Conservation (phyloP, 2,329 filamentous ascomycete species). For the Aspergillus brasiliensis region DNA sequence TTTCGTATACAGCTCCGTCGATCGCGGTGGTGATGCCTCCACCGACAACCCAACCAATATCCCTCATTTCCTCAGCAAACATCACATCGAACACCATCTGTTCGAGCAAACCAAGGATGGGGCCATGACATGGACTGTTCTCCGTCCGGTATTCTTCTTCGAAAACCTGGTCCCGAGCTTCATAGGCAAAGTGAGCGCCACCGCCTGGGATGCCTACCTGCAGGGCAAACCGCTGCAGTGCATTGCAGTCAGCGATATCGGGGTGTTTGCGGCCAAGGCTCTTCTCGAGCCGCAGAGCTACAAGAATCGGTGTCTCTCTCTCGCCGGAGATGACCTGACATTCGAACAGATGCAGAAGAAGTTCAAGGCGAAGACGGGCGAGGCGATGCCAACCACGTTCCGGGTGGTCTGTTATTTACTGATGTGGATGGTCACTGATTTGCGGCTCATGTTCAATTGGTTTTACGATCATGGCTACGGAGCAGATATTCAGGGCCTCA, state of each 20-base stretch:
- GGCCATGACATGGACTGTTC: slow-evolving; percentile 62
- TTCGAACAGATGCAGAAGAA: slow-evolving; percentile 48
- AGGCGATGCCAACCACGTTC: slow-evolving; percentile 46
- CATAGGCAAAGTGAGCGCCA: slow-evolving; percentile 51
- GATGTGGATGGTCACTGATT: slow-evolving; percentile 47
- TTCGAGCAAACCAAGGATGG: slow-evolving; percentile 42
- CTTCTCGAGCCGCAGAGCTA: slow-evolving; percentile 51
- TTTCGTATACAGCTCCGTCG: slow-evolving; percentile 67
- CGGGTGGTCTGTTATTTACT: slow-evolving; percentile 44
- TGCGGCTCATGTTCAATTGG: slow-evolving; percentile 54
- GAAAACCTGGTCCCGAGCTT: slow-evolving; percentile 56
- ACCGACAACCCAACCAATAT: slow-evolving; percentile 58
- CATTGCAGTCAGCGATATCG: slow-evolving; percentile 54
- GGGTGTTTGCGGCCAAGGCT: slow-evolving; percentile 53
- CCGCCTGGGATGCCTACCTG: slow-evolving; percentile 44
- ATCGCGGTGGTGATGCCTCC: slow-evolving; percentile 60
- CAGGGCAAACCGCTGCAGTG: slow-evolving; percentile 48
- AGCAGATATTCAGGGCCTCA: slow-evolving; percentile 49
- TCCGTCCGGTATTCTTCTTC: slow-evolving; percentile 65
- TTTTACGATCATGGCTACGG: slow-evolving; percentile 52
- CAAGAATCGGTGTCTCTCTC: slow-evolving; percentile 35
- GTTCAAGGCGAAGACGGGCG: slow-evolving; percentile 52
- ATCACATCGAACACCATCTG: slow-evolving; percentile 64
- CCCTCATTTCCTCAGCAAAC: slow-evolving; percentile 65
- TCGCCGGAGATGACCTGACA: slow-evolving; percentile 58